These are phyloP conservation scores for Fonsecaea monophora DNA, from an alignment of 2,329 filamentous ascomycete species.

Conservation along the genomic window DNA sequence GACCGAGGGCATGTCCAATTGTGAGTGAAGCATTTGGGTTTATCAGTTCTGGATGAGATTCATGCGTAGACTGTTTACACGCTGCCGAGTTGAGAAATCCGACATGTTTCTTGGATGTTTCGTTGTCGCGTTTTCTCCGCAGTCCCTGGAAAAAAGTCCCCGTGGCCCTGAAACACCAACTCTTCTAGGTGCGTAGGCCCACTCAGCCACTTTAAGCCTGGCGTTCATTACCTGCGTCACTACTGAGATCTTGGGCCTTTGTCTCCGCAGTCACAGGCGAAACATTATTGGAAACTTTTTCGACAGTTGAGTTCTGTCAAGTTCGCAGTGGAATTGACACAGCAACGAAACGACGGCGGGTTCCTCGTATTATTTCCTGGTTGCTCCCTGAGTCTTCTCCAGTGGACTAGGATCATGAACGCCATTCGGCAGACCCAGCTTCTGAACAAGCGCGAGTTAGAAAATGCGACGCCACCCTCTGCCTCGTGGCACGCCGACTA, in stretches of 20 bases:
- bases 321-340: not conserved
- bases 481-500: slow-evolving; percentile 98
- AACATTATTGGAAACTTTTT: slow-evolving; percentile 3
- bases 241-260: not conserved
- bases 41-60: not conserved
- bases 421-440: slow-evolving; percentile 89
- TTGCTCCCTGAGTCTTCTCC: not conserved
- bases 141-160: not conserved
- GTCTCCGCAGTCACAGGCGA: slow-evolving; percentile 15
- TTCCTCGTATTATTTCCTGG: not conserved
- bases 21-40: not conserved
- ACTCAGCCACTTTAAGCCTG: not conserved
- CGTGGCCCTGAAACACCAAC: not conserved
- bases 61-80: not conserved
- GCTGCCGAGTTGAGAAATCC: slow-evolving; percentile 5
- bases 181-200: not conserved
- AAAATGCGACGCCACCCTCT: slow-evolving; percentile 83
- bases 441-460: slow-evolving; percentile 93
- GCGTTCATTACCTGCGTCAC: slow-evolving; percentile 1
- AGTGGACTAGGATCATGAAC: slow-evolving; percentile 69
- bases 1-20: not conserved
- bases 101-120: slow-evolving; percentile 1
- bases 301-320: not conserved
- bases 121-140: slow-evolving; percentile 15
- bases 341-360: not conserved